Conservation (phyloP, 768 basidiomycete genomes). For the Hygrophorus pudorinus region DNA sequence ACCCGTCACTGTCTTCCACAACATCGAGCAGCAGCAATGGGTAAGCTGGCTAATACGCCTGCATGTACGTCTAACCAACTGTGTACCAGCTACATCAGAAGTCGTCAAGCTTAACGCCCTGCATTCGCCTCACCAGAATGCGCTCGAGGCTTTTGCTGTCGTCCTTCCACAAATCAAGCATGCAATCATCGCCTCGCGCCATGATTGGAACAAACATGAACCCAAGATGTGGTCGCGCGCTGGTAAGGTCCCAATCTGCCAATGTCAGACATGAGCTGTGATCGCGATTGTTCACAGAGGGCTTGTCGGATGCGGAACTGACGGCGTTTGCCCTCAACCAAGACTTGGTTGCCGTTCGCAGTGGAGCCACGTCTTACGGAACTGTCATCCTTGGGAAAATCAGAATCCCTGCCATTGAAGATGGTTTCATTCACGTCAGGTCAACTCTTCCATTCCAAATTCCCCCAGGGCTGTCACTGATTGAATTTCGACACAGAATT, state of each 20-base stretch:
- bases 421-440: conserved; percentile 70
- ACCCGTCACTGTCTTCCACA: no score
- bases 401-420: conserved; percentile 55
- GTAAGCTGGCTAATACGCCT: neutral
- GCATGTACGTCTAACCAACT: neutral
- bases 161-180: conserved; percentile 47
- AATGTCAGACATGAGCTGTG: no score
- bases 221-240: conserved; percentile 65
- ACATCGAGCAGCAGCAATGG: neutral
- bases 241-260: no score
- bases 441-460: conserved; percentile 17
- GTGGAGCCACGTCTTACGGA: conserved; percentile 51
- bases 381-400: conserved; percentile 71
- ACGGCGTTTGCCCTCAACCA: conserved; percentile 38
- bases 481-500: conserved; percentile 32
- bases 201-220: conserved; percentile 64
- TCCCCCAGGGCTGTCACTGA: conserved; percentile 7
- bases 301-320: conserved; percentile 43
- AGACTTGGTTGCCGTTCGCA: conserved; percentile 37
- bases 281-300: conserved; percentile 4
- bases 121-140: conserved; percentile 50
- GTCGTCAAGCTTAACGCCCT: conserved; percentile 45
- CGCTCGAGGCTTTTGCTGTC: conserved; percentile 54
- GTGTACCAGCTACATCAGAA: conserved; percentile 42
- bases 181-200: conserved; percentile 59